phyloP scores from a whole-genome alignment of 2,329 filamentous ascomycete species.

The Penicillium sp. region DNA sequence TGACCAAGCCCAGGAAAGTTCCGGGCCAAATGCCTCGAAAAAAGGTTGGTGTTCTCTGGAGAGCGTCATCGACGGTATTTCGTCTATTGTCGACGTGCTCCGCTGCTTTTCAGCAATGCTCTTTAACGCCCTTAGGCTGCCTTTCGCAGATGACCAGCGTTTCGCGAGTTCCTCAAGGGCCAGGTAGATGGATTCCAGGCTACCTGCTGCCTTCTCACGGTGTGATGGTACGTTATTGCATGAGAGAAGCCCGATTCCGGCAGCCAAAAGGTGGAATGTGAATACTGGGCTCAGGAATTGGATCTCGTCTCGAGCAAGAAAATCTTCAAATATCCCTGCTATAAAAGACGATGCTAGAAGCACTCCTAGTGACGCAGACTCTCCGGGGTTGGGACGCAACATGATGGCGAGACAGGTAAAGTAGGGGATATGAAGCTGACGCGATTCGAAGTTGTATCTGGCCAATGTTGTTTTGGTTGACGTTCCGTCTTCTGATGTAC shows the following conservation, averaged over 20 bases:
- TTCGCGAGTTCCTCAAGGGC: conserved; percentile 22
- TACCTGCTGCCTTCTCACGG: conserved; percentile 17
- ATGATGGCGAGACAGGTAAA: conserved; percentile 37
- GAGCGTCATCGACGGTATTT: conserved; percentile 1
- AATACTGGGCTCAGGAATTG: conserved; percentile 38
- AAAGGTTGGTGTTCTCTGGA: conserved; percentile 18
- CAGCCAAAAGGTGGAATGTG: conserved; percentile 37
- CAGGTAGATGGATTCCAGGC: conserved; percentile 20
- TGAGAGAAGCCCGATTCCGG: conserved; percentile 34
- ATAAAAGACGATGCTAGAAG: conserved; percentile 38
- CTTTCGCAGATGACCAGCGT: conserved; percentile 26
- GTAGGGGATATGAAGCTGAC: conserved; percentile 34
- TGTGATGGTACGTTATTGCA: conserved; percentile 24
- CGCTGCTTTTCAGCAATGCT: conserved; percentile 20
- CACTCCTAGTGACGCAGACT: conserved; percentile 30
- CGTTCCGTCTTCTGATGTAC: background rate
- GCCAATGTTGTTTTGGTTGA: background rate
- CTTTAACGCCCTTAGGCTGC: conserved; percentile 20
- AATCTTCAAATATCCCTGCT: conserved; percentile 39
- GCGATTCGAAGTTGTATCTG: conserved; percentile 33
- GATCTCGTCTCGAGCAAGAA: conserved; percentile 39
- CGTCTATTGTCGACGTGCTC: background rate
- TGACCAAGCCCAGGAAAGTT: conserved; percentile 22
- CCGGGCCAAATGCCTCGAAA: conserved; percentile 20
- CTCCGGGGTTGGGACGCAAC: conserved; percentile 23